These are phyloP conservation scores for Suillus clintonianus DNA, from an alignment of 768 basidiomycete genomes.

Conservation along the genomic window DNA sequence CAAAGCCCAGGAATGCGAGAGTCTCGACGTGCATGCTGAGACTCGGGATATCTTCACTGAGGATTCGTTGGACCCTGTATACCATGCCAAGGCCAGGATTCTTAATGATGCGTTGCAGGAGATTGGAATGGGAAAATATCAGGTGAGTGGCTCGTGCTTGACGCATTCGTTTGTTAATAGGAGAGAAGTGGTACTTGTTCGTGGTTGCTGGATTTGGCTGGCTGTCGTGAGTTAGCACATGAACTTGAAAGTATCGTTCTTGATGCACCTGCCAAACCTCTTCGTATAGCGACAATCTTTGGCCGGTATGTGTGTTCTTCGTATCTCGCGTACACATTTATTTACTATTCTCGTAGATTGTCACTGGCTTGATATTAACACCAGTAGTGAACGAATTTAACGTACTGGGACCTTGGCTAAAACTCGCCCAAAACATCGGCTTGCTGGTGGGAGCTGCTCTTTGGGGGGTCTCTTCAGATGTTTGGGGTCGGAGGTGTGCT, in stretches of 20 bases:
- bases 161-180: slow-evolving; percentile 1
- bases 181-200: slow-evolving; percentile 58
- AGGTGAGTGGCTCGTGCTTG: slow-evolving; percentile 36
- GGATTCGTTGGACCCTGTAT: slow-evolving; percentile 50
- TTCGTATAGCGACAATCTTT: slow-evolving; percentile 59
- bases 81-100: slow-evolving; percentile 56
- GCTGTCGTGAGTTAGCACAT: slow-evolving; percentile 59
- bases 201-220: slow-evolving; percentile 73
- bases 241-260: neutral
- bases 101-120: slow-evolving; percentile 64
- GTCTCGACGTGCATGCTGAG: slow-evolving; percentile 4
- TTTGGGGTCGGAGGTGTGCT: slow-evolving; percentile 67
- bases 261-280: neutral
- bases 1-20: slow-evolving; percentile 5
- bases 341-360: slow-evolving; percentile 41
- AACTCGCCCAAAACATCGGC: slow-evolving; percentile 72
- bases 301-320: slow-evolving; percentile 53
- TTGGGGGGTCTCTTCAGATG: slow-evolving; percentile 68
- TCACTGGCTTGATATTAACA: slow-evolving; percentile 64
- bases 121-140: slow-evolving; percentile 73
- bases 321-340: neutral
- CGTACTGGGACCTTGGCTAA: slow-evolving; percentile 61
- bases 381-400: slow-evolving; percentile 68
- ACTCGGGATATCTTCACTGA: slow-evolving; percentile 30
- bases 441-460: slow-evolving; percentile 68